phyloP scores from a whole-genome alignment of 306 rosid genomes.

The Purshia tridentata region DNA sequence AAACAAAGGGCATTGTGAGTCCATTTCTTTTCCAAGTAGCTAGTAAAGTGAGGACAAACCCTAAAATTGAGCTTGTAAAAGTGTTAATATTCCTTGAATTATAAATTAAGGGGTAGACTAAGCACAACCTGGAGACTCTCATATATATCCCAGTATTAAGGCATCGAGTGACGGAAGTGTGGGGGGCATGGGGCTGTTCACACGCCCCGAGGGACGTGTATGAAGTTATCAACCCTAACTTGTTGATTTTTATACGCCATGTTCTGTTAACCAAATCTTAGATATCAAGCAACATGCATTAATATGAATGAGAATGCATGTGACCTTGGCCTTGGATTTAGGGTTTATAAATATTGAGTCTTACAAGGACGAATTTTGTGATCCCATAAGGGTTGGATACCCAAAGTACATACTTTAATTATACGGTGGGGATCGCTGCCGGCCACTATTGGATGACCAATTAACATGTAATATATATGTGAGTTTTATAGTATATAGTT shows the following conservation, averaged over 20 bases:
- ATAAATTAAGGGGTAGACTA: no score
- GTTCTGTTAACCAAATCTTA: constrained; percentile 12
- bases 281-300: constrained; percentile 33
- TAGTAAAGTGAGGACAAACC: no score
- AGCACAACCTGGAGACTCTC: no score
- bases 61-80: no score
- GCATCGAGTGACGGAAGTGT: constrained; percentile 42
- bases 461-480: not conserved
- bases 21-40: no score
- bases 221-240: constrained; percentile 5
- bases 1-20: no score
- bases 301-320: constrained; percentile 28
- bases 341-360: constrained; percentile 25
- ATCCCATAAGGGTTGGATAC: constrained; percentile 26
- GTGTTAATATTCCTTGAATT: no score
- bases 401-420: constrained; percentile 1
- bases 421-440: no score
- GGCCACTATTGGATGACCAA: no score
- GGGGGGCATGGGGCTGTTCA: constrained; percentile 42
- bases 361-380: constrained; percentile 32
- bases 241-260: constrained; percentile 21
- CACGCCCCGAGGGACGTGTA: constrained; percentile 37
- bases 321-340: constrained; percentile 25
- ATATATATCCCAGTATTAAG: constrained; percentile 30
- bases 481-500: not conserved